Percentiles rank a stretch among this genome's conserved stretches.
phyloP scores from a whole-genome alignment of 345 rosid genomes.

The Arabidopsis suecica region DNA sequence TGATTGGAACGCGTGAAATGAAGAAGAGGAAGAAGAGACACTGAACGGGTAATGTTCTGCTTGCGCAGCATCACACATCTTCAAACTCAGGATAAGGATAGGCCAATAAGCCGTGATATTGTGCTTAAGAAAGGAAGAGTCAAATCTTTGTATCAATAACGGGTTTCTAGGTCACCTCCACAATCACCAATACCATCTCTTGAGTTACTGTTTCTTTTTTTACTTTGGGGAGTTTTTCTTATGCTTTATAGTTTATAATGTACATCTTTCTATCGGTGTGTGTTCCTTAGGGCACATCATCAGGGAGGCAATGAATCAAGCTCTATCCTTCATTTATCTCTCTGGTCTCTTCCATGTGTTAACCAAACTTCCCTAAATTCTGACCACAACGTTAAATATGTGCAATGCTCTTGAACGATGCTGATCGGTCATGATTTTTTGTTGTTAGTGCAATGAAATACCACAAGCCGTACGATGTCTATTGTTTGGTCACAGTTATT shows the following conservation, averaged over 20 bases:
- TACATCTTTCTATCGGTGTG: constrained; percentile 41
- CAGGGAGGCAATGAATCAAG: constrained; percentile 42
- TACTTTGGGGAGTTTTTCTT: constrained; percentile 20
- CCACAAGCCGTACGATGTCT: neutral
- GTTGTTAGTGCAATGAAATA: neutral
- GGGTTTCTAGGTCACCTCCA: constrained; percentile 30
- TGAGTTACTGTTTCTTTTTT: constrained; percentile 19
- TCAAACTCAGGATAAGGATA: constrained; percentile 19
- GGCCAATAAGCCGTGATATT: constrained; percentile 25
- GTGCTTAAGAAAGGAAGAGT: constrained; percentile 30
- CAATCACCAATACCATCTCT: constrained; percentile 24
- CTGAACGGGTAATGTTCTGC: constrained; percentile 15
- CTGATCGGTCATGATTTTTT: neutral
- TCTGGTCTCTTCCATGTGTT: constrained; percentile 14
- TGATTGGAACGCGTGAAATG: constrained; percentile 65
- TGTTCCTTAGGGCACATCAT: constrained; percentile 19
- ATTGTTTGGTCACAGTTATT: neutral
- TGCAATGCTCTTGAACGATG: neutral
- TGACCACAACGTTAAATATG: constrained; percentile 12
- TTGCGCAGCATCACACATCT: constrained; percentile 19
- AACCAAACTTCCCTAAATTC: constrained; percentile 20
- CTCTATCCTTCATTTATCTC: constrained; percentile 34
- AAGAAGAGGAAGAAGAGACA: constrained; percentile 8
- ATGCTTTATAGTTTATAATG: constrained; percentile 41
- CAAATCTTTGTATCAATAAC: constrained; percentile 33